Conservation (phyloP, 1,139 yeast species). For the Debaryomyces robertsiae region DNA sequence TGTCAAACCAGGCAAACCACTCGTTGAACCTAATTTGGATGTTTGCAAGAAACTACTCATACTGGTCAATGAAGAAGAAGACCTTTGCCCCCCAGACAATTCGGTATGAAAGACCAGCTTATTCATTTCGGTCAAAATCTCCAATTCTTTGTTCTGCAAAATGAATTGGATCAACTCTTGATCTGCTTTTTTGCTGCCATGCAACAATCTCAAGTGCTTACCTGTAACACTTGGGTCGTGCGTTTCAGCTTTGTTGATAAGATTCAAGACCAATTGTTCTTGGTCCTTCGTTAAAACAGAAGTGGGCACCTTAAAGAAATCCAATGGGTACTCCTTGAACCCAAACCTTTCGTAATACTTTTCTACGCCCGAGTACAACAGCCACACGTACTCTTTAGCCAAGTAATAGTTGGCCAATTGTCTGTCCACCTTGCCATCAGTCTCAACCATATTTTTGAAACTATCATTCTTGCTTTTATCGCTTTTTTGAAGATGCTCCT, state of each 20-base stretch:
- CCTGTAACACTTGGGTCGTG: slow-evolving; percentile 22
- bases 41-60: slow-evolving; percentile 28
- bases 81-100: slow-evolving; percentile 34
- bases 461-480: slow-evolving; percentile 27
- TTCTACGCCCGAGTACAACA: slow-evolving; percentile 39
- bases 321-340: slow-evolving; percentile 40
- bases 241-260: slow-evolving; percentile 16
- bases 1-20: slow-evolving; percentile 28
- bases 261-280: slow-evolving; percentile 23
- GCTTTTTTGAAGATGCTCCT: slow-evolving; percentile 26
- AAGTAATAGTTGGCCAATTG: slow-evolving; percentile 39
- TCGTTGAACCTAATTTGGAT: slow-evolving; percentile 27
- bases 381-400: slow-evolving; percentile 43
- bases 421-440: slow-evolving; percentile 32
- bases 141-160: slow-evolving; percentile 40
- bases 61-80: slow-evolving; percentile 41
- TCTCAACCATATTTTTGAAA: slow-evolving; percentile 35
- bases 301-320: slow-evolving; percentile 37
- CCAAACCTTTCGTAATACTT: slow-evolving; percentile 41
- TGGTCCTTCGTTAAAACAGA: slow-evolving; percentile 23
- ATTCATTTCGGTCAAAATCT: slow-evolving; percentile 41
- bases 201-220: slow-evolving; percentile 34
- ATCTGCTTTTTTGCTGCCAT: slow-evolving; percentile 29
- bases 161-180: slow-evolving; percentile 34
- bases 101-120: slow-evolving; percentile 39